Base-by-base conservation (phyloP, 345 rosid species). In the Jatropha curcas region DNA sequence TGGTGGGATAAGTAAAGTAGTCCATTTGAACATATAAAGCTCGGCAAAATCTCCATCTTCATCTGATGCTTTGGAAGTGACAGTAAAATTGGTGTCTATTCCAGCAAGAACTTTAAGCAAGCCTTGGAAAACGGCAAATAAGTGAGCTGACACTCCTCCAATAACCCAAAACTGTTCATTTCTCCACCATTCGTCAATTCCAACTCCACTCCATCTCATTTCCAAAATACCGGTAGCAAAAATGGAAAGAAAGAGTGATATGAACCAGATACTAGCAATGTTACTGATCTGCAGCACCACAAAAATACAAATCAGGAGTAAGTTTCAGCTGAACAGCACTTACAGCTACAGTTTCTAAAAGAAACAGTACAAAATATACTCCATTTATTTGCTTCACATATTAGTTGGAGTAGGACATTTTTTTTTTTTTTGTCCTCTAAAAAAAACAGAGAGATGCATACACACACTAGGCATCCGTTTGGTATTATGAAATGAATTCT, bases 101-200 rank as follows among this genome's bases (percentile, higher is more conserved):
- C 78, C 80, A 11, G 84, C 73, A 17, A 82, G 78, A 45, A 77
- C 80, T 67, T 85, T 85, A 63, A 79, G 65, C 53, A 83, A 67
- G 41, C 86, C 83, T 24, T 80, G 86, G 71, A 80, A 76, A 61
- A 80, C 74, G 5, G 88, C 88, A 37, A 82, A 80, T 11, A 80
- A 68, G 52, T 85, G 83, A 19, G 86, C 81, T 16, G 84, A 85
- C 70, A 82, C 82, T 1, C 83, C 80, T 22, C 81, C 84, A 22
- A 82, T 85, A 13, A 82, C 82, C 83, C 84, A 83, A 60, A 85
- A 81, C 74, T 85, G 88, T 62, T 83, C 83, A 22, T 75, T 81
- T 66, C 85, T 81, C 88, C 88, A 85, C 86, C 86, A 81, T 52
- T 83, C 88, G 12, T 83, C 82, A 2, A 85, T 81, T 31, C 82